phyloP scores from a whole-genome alignment of 257 asterid species.

The Primulina tabacum region DNA sequence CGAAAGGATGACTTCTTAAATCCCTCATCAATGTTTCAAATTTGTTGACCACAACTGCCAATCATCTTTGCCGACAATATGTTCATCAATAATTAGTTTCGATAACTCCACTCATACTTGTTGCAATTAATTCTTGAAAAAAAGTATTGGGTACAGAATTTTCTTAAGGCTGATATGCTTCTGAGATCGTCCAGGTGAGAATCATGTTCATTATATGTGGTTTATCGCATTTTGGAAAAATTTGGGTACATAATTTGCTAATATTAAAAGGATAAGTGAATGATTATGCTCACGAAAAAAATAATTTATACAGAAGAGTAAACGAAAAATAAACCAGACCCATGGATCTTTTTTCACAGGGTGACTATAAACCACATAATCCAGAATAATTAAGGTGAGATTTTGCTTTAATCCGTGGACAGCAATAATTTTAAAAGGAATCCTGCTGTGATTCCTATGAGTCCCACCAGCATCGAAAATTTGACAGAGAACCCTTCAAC shows the following conservation, averaged over 20 bases:
- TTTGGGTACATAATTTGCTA: neutral
- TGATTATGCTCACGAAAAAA: no score
- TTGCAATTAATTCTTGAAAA: no score
- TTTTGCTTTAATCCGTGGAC: slow-evolving; percentile 20
- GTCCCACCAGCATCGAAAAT: slow-evolving; percentile 38
- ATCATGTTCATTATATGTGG: neutral
- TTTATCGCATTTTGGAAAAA: neutral
- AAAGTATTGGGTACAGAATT: no score
- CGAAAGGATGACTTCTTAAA: no score
- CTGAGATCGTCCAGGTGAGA: neutral
- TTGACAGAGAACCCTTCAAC: slow-evolving; percentile 31
- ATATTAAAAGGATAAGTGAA: no score
- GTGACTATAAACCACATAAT: neutral
- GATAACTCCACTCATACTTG: no score
- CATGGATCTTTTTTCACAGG: neutral
- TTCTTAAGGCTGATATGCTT: no score
- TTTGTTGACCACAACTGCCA: no score
- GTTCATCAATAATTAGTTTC: no score
- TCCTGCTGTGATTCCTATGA: slow-evolving; percentile 39
- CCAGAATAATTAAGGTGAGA: neutral
- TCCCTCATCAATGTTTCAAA: no score
- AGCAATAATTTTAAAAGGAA: slow-evolving; percentile 32
- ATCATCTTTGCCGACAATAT: no score
- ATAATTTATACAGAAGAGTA: neutral
- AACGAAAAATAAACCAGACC: neutral